These are phyloP conservation scores for Suillus subalutaceus DNA, from an alignment of 768 basidiomycete genomes.

Conservation along the genomic window DNA sequence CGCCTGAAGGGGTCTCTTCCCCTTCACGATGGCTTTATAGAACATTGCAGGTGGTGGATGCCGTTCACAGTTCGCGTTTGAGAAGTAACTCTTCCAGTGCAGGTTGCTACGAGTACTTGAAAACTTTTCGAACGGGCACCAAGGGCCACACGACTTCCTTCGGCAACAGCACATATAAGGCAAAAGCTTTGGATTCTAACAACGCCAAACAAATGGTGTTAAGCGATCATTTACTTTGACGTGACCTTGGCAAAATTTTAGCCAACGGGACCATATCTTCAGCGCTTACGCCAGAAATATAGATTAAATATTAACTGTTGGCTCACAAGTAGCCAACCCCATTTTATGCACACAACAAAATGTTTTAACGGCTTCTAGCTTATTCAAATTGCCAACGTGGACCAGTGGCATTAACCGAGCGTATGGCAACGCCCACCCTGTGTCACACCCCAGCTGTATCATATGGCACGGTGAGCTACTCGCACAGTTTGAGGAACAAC, in stretches of 20 bases:
- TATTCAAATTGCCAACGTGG: not conserved
- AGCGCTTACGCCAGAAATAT: not conserved
- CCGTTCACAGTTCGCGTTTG: constrained; percentile 20
- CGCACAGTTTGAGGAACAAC: too few species aligned
- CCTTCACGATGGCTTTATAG: constrained; percentile 39
- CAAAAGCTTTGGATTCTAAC: constrained; percentile 27
- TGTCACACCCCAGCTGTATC: too few species aligned
- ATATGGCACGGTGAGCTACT: too few species aligned
- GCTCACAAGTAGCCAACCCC: not conserved
- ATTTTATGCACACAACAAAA: too few species aligned
- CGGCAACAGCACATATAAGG: constrained; percentile 11
- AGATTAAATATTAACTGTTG: not conserved
- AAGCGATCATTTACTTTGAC: not conserved
- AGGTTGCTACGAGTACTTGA: constrained; percentile 6
- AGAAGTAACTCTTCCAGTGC: constrained; percentile 10
- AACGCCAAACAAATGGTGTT: constrained; percentile 24
- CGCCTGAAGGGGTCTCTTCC: constrained; percentile 58
- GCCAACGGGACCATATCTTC: too few species aligned
- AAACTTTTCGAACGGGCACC: constrained; percentile 5
- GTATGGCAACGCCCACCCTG: too few species aligned
- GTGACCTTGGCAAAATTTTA: too few species aligned
- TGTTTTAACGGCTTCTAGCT: not conserved
- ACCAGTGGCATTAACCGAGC: not conserved
- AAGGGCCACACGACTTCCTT: constrained; percentile 12
- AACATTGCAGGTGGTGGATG: constrained; percentile 26